Evolutionary conservation across 1,139 yeast species (phyloP).

Genomic region (Candida freyschussii): DNA sequence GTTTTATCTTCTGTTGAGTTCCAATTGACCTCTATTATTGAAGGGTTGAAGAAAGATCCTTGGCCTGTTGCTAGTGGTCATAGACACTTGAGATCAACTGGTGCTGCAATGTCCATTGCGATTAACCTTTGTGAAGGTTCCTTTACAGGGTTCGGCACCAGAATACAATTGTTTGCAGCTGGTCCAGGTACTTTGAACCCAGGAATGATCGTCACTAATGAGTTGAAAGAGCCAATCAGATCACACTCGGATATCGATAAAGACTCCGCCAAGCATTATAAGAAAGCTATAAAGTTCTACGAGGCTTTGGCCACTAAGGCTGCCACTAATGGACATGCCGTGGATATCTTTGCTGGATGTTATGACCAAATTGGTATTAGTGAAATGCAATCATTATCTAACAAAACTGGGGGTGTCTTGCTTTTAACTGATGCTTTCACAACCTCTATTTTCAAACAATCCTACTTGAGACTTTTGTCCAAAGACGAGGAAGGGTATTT

Average conservation of each 20-base stretch:
- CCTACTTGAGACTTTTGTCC: conserved; percentile 79
- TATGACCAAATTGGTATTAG: conserved; percentile 97
- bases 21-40: conserved; percentile 77
- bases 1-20: conserved; percentile 86
- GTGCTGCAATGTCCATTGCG: conserved; percentile 87
- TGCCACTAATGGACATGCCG: conserved; percentile 74
- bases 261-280: conserved; percentile 86
- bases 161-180: conserved; percentile 85
- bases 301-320: conserved; percentile 73
- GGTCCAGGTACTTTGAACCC: conserved; percentile 97
- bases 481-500: conserved; percentile 84
- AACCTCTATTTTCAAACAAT: conserved; percentile 93
- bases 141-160: conserved; percentile 87
- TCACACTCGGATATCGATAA: conserved; percentile 94
- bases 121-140: conserved; percentile 76
- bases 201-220: conserved; percentile 89
- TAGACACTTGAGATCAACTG: conserved; percentile 90
- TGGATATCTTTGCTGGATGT: conserved; percentile 95
- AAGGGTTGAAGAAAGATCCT: conserved; percentile 75
- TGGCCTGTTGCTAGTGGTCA: conserved; percentile 90
- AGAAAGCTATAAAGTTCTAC: conserved; percentile 84
- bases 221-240: conserved; percentile 92
- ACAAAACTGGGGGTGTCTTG: conserved; percentile 90
- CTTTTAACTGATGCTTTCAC: conserved; percentile 93
- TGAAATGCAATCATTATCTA: conserved; percentile 89